Evolutionary conservation across 768 basidiomycete species (phyloP).

Genomic region (Termitomyces sp.): DNA sequence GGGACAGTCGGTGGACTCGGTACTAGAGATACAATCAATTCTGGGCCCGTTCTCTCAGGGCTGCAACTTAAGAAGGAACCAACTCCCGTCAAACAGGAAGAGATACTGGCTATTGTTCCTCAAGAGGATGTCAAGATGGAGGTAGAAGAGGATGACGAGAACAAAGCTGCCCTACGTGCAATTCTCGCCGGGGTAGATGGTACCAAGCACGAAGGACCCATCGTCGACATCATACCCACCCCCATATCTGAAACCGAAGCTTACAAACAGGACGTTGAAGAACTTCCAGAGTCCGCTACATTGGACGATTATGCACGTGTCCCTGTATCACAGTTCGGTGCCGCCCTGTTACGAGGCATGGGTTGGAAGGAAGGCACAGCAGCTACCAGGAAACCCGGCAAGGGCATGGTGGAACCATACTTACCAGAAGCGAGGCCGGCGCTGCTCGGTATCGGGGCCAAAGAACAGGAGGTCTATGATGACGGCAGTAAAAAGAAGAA

Average conservation of each 20-base stretch:
- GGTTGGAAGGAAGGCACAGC: slow-evolving; percentile 87
- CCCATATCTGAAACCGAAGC: slow-evolving; percentile 77
- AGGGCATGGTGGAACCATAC: slow-evolving; percentile 70
- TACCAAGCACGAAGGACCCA: slow-evolving; percentile 30
- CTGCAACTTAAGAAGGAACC: slow-evolving; percentile 45
- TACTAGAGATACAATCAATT: slow-evolving; percentile 69
- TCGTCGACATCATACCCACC: slow-evolving; percentile 60
- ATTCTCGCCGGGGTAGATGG: slow-evolving; percentile 56
- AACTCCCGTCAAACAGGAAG: slow-evolving; percentile 25
- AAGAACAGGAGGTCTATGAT: slow-evolving; percentile 70
- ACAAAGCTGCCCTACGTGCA: slow-evolving; percentile 75
- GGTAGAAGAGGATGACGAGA: slow-evolving; percentile 57
- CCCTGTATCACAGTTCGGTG: slow-evolving; percentile 89
- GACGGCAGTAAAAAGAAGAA: slow-evolving; percentile 57
- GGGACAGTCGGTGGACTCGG: slow-evolving; percentile 77
- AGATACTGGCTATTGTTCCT: slow-evolving; percentile 10
- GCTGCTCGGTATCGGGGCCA: slow-evolving; percentile 90
- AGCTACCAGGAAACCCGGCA: slow-evolving; percentile 56
- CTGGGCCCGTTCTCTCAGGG: slow-evolving; percentile 66
- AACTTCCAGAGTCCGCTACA: slow-evolving; percentile 71
- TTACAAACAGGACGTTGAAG: slow-evolving; percentile 74
- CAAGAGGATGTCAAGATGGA: slow-evolving; percentile 24
- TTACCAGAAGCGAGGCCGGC: slow-evolving; percentile 80
- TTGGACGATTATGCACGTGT: slow-evolving; percentile 86
- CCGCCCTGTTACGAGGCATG: slow-evolving; percentile 92